Conservation (phyloP, 202 grass and related monocot genomes). For the Carex arenaria region DNA sequence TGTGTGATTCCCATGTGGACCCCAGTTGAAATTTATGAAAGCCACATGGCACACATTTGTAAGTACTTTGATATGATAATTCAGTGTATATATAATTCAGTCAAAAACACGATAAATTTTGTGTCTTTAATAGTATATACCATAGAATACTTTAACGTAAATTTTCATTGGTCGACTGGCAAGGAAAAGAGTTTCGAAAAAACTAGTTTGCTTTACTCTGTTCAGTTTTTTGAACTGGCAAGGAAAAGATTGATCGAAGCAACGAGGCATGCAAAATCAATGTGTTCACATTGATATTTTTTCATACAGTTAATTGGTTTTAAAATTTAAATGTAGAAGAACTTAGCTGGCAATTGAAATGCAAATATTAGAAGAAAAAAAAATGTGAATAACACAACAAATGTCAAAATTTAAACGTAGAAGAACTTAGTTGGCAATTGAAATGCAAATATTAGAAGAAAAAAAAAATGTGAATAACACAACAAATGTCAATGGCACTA, state of each 20-base stretch:
- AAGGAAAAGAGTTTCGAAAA: not conserved
- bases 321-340: not conserved
- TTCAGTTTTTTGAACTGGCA: not conserved
- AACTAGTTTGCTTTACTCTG: not conserved
- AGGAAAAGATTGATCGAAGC: not conserved
- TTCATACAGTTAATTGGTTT: not conserved
- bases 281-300: not conserved
- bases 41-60: too few relatives aligned
- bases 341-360: constrained; percentile 7
- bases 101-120: too few relatives aligned
- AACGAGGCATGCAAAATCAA: not conserved
- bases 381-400: not conserved
- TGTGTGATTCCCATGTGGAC: not conserved
- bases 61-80: too few relatives aligned
- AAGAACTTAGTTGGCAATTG: too few relatives aligned
- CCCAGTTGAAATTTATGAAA: not conserved
- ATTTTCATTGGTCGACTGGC: too few relatives aligned
- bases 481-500: constrained; percentile 13
- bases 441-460: too few relatives aligned
- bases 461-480: not conserved
- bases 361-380: not conserved
- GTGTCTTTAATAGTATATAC: too few relatives aligned
- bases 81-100: too few relatives aligned
- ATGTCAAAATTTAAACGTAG: too few relatives aligned
- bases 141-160: too few relatives aligned